Percentiles rank a stretch among this genome's conserved stretches.
Evolutionary conservation across 768 basidiomycete species (phyloP).

Genomic region (Boletales sp.): DNA sequence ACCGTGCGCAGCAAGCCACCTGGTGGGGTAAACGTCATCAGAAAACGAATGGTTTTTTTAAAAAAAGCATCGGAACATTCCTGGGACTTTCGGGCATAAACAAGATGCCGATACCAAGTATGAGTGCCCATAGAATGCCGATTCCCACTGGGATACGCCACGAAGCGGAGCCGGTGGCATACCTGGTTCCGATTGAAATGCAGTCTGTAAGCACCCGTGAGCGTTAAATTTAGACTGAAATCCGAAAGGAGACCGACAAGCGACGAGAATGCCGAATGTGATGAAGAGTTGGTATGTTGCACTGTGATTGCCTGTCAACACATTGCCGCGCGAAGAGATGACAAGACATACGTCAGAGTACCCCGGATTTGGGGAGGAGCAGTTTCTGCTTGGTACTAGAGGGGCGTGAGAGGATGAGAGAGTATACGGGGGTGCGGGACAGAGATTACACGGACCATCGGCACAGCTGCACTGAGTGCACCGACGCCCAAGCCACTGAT

Average conservation of each 20-base stretch:
- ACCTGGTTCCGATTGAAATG: slow-evolving; percentile 65
- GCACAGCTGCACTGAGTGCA: slow-evolving; percentile 62
- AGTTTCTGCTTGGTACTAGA: slow-evolving; percentile 65
- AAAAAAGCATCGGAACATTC: slow-evolving; percentile 16
- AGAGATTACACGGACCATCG: slow-evolving; percentile 39
- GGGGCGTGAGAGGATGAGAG: slow-evolving; percentile 3
- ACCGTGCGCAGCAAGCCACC: slow-evolving; percentile 55
- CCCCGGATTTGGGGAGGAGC: slow-evolving; percentile 72
- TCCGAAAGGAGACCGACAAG: slow-evolving; percentile 38
- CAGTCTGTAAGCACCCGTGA: slow-evolving; percentile 38
- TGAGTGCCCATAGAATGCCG: slow-evolving; percentile 57
- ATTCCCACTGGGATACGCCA: slow-evolving; percentile 65
- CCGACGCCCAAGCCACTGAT: slow-evolving; percentile 68
- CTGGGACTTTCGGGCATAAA: slow-evolving; percentile 69
- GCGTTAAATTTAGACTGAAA: not conserved
- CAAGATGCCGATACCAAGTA: slow-evolving; percentile 60
- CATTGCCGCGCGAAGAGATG: not conserved
- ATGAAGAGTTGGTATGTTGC: slow-evolving; percentile 64
- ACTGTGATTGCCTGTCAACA: slow-evolving; percentile 4
- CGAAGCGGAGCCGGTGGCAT: slow-evolving; percentile 41
- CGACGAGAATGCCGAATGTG: slow-evolving; percentile 66
- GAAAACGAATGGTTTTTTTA: not conserved
- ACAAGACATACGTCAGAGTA: slow-evolving; percentile 42
- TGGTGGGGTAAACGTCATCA: slow-evolving; percentile 12
- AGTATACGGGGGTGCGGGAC: not conserved